These are phyloP conservation scores for Mycena olivaceomarginata DNA, from an alignment of 768 basidiomycete genomes.

Conservation along the genomic window DNA sequence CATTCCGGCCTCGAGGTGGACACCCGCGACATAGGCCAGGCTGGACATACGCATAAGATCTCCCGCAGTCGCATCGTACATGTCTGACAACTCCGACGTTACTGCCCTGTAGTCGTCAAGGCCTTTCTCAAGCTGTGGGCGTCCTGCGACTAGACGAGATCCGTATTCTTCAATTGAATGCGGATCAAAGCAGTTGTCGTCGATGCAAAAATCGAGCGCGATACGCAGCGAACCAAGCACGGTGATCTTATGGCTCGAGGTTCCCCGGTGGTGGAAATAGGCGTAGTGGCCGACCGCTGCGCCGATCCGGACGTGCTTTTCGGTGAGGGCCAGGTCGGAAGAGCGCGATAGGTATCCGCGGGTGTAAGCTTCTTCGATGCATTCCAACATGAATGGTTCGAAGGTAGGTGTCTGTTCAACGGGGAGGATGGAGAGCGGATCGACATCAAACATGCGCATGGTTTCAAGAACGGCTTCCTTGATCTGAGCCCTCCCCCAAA, in stretches of 20 bases:
- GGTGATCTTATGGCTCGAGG: constrained; percentile 3
- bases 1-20: constrained; percentile 34
- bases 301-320: constrained; percentile 31
- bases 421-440: constrained; percentile 15
- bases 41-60: constrained; percentile 24
- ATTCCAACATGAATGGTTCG: constrained; percentile 30
- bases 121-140: constrained; percentile 22
- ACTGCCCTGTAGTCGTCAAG: constrained; percentile 20
- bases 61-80: constrained; percentile 25
- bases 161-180: constrained; percentile 25
- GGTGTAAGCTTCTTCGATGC: constrained; percentile 22
- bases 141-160: constrained; percentile 8
- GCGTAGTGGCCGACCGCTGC: constrained; percentile 38
- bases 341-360: constrained; percentile 18
- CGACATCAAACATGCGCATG: constrained; percentile 23
- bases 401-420: constrained; percentile 35
- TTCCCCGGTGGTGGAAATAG: constrained; percentile 13
- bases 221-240: constrained; percentile 25
- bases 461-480: constrained; percentile 35
- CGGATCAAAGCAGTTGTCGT: constrained; percentile 27
- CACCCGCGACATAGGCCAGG: constrained; percentile 40
- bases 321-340: constrained; percentile 15
- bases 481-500: not conserved
- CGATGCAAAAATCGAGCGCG: constrained; percentile 32
- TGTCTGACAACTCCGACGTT: constrained; percentile 14